phyloP scores from a whole-genome alignment of 805 yeast genomes.

The Vanderwaltozyma verrucispora region DNA sequence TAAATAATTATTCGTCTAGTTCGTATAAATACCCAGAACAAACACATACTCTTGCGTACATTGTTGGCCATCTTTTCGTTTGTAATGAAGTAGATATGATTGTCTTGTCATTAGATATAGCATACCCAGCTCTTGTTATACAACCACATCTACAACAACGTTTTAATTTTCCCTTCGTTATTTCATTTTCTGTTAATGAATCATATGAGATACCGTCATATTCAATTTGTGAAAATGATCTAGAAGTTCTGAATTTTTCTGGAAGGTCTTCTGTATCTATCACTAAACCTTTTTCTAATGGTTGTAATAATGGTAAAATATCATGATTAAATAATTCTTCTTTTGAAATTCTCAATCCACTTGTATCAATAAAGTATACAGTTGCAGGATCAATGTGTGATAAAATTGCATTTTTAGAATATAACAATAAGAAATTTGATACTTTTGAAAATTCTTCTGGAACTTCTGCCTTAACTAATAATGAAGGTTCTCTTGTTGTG shows the following conservation, averaged over 20 bases:
- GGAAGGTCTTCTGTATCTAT: slow-evolving; percentile 51
- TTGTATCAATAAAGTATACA: slow-evolving; percentile 25
- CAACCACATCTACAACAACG: slow-evolving; percentile 48
- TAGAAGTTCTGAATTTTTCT: slow-evolving; percentile 17
- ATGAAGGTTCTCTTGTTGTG: slow-evolving; percentile 25
- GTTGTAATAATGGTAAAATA: slow-evolving; percentile 30
- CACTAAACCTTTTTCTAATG: slow-evolving; percentile 28
- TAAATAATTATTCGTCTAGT: slow-evolving; percentile 4
- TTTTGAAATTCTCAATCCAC: slow-evolving; percentile 22
- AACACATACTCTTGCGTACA: slow-evolving; percentile 26
- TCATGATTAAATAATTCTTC: slow-evolving; percentile 24
- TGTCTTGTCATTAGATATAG: slow-evolving; percentile 25
- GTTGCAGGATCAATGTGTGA: slow-evolving; percentile 23
- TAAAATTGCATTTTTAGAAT: slow-evolving; percentile 21
- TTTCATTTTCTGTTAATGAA: slow-evolving; percentile 12
- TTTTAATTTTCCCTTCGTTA: slow-evolving; percentile 25
- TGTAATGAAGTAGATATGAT: slow-evolving; percentile 26
- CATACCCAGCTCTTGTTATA: slow-evolving; percentile 30
- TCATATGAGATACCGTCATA: slow-evolving; percentile 28
- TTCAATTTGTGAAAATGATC: slow-evolving; percentile 28
- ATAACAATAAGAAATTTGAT: slow-evolving; percentile 20
- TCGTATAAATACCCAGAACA: slow-evolving; percentile 30
- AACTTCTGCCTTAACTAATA: slow-evolving; percentile 52
- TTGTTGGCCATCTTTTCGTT: slow-evolving; percentile 29
- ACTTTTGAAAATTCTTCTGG: slow-evolving; percentile 33